Conservation (phyloP, 2,329 filamentous ascomycete genomes). For the Colletotrichum navitas region DNA sequence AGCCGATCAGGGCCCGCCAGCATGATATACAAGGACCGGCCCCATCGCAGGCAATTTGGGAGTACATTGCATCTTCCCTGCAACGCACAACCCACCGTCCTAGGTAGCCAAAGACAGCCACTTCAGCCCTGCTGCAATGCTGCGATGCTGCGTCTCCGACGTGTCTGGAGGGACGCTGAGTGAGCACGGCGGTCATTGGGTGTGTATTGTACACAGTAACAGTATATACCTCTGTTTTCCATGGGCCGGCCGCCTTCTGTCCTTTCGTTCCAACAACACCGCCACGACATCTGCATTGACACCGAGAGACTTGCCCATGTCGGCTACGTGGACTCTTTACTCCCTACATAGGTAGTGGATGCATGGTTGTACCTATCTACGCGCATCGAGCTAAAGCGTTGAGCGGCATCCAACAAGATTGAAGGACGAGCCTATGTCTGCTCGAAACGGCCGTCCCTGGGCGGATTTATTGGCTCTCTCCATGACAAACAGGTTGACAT, state of each 20-base stretch:
- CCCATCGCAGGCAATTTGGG: slow-evolving; percentile 21
- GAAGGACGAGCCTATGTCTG: slow-evolving; percentile 30
- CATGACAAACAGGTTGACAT: background rate
- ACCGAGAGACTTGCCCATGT: slow-evolving; percentile 15
- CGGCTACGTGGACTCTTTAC: slow-evolving; percentile 3
- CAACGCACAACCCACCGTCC: slow-evolving; percentile 10
- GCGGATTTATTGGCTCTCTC: background rate
- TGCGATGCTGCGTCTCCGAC: slow-evolving; percentile 8
- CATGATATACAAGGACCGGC: slow-evolving; percentile 29
- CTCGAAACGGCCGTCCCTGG: slow-evolving; percentile 34
- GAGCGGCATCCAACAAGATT: slow-evolving; percentile 24
- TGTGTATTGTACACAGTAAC: background rate
- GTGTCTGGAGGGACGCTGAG: background rate
- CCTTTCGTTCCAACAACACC: background rate
- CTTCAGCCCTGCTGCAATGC: slow-evolving; percentile 30
- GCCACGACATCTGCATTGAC: slow-evolving; percentile 21
- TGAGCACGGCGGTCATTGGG: background rate
- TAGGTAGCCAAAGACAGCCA: background rate
- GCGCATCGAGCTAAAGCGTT: background rate
- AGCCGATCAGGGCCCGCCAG: slow-evolving; percentile 21
- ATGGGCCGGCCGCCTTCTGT: background rate
- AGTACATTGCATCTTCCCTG: slow-evolving; percentile 19
- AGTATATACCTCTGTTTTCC: background rate
- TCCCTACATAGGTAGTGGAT: too few relatives aligned
- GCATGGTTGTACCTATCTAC: background rate